These are phyloP conservation scores for Apostasia shenzhenica DNA, from an alignment of 106 monocot species.

Conservation along the genomic window DNA sequence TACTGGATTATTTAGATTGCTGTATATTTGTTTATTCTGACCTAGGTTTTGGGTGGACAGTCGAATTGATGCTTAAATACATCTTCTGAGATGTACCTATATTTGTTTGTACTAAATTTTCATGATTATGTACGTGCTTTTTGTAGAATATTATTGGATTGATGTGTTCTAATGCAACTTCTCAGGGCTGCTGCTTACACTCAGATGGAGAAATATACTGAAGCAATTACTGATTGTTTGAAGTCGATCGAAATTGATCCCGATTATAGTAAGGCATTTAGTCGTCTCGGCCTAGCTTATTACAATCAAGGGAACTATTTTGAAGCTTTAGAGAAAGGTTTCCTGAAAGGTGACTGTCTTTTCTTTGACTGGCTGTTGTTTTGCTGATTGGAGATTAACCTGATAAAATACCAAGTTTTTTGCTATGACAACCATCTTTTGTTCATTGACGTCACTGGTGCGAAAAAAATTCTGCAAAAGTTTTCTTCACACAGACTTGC, in stretches of 20 bases:
- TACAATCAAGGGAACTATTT: constrained; percentile 55
- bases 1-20: too few species aligned
- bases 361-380: background rate
- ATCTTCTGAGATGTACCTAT: too few species aligned
- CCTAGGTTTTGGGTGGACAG: too few species aligned
- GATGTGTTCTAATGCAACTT: background rate
- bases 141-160: too few species aligned
- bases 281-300: constrained; percentile 68
- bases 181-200: constrained; percentile 93
- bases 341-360: constrained; percentile 31
- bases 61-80: too few species aligned
- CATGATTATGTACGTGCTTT: too few species aligned
- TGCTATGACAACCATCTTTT: background rate
- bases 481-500: background rate
- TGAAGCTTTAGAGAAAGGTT: constrained; percentile 51
- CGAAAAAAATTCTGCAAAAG: background rate
- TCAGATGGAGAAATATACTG: constrained; percentile 40
- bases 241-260: constrained; percentile 81
- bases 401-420: background rate
- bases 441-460: background rate
- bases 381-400: background rate
- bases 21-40: too few species aligned
- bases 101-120: too few species aligned
- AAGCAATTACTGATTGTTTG: constrained; percentile 69
- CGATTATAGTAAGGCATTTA: constrained; percentile 79